These are phyloP conservation scores for Leonotis leonurus DNA, from an alignment of 257 asterid genomes.

Conservation along the genomic window DNA sequence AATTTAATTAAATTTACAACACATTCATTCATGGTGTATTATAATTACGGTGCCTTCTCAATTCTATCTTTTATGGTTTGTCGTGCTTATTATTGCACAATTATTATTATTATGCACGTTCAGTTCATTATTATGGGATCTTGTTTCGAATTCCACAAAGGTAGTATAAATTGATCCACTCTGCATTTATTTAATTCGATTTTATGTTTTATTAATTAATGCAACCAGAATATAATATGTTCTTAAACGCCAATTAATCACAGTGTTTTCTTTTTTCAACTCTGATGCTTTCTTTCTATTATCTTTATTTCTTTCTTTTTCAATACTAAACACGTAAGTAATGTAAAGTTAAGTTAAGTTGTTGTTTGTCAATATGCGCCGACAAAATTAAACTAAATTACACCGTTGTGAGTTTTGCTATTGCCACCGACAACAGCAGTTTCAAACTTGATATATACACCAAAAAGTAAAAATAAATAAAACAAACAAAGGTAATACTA, in stretches of 20 bases:
- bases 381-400: constrained; percentile 12
- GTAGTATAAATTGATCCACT: background rate
- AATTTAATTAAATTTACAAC: background rate
- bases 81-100: background rate
- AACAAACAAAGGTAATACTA: too few relatives aligned
- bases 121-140: background rate
- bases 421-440: background rate
- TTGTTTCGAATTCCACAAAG: background rate
- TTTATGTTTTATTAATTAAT: background rate
- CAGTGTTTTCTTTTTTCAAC: too few relatives aligned
- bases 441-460: background rate
- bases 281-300: too few relatives aligned
- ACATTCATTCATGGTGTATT: too few relatives aligned
- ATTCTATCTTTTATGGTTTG: background rate
- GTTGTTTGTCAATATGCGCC: constrained; percentile 7
- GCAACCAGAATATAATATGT: background rate
- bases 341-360: background rate
- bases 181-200: background rate
- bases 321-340: background rate
- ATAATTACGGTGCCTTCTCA: background rate
- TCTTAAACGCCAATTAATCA: background rate
- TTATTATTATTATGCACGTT: too few relatives aligned
- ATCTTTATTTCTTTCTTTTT: background rate
- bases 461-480: too few relatives aligned
- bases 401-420: background rate